Conservation (phyloP, 257 asterid species). For the Scutellaria galericulata region DNA sequence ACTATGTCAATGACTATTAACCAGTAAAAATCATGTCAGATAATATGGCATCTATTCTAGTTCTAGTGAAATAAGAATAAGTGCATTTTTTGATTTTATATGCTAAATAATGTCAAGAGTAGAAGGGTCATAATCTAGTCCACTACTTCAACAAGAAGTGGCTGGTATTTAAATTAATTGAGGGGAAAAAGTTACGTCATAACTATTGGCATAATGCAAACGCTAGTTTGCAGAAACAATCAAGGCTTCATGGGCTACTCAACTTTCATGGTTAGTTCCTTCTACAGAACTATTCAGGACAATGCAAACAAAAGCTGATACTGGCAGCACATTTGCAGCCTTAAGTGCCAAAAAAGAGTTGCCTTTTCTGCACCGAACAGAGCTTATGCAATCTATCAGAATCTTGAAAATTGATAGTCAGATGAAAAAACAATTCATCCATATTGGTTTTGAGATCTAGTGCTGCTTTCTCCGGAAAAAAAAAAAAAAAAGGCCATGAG, state of each 20-base stretch:
- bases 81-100: background rate
- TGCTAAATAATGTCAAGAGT: background rate
- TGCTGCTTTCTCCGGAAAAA: background rate
- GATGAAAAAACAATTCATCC: conserved; percentile 18
- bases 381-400: conserved; percentile 11
- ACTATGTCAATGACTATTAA: background rate
- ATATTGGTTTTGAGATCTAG: conserved; percentile 10
- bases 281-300: background rate
- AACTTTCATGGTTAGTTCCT: background rate
- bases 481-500: background rate
- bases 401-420: background rate
- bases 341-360: background rate
- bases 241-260: background rate
- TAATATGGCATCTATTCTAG: background rate
- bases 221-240: background rate
- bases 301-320: conserved; percentile 1
- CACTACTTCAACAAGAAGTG: conserved; percentile 8
- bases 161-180: background rate
- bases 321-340: conserved; percentile 13
- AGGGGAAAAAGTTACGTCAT: background rate
- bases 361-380: background rate
- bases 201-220: conserved; percentile 2
- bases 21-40: conserved; percentile 12
- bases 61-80: background rate
- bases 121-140: conserved; percentile 2